Base-by-base conservation (phyloP, 2,329 filamentous ascomycete species). In the Pestalotiopsis sp. region DNA sequence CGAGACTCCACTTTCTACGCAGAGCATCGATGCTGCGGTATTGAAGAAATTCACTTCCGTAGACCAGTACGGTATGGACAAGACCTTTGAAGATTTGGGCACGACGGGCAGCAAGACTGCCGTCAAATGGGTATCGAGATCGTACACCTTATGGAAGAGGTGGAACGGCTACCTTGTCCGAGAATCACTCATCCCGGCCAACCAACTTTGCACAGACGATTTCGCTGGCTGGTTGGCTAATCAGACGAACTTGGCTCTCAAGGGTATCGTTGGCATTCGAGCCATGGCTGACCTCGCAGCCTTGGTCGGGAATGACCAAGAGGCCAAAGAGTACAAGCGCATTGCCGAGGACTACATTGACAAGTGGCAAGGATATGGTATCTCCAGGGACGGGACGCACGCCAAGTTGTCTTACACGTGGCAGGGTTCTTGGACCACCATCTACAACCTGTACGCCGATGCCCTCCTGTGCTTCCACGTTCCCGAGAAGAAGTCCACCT, bases 351-450 rank as follows among this genome's bases (percentile, higher is more conserved):
- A 83, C 2, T 94, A 93, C 76, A 87, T 94, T 72, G 82, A 85
- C 68, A 90, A 92, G 75, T 95, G 92, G 92, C 87, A 93, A 76
- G 85, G 88, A 63, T 88, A 87, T 69, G 92, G 88, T 65, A 89
- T 93, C 74, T 92, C 91, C 5, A 85, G 91, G 38, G 92, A 94
- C 75, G 86, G 87, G 60, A 88, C 88, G 0, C 92, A 94, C 76
- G 91, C 92, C 36, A 94, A 94, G 78, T 82, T 95, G 38, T 90
- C 92, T 3, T 95, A 95, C 76, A 87, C 93, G 70, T 94, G 92
- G 92, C 92, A 92, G 72, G 92, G 92, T 14, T 93, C 91, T 64
- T 95, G 92, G 92, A 94, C 92, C 6, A 94, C 92, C 0, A 84
- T 94, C 25, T 95, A 95, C 80, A 93, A 93, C 72, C 85, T 94